These are phyloP conservation scores for Jackrogersella minutella DNA, from an alignment of 495 filamentous ascomycete genomes.

Conservation along the genomic window DNA sequence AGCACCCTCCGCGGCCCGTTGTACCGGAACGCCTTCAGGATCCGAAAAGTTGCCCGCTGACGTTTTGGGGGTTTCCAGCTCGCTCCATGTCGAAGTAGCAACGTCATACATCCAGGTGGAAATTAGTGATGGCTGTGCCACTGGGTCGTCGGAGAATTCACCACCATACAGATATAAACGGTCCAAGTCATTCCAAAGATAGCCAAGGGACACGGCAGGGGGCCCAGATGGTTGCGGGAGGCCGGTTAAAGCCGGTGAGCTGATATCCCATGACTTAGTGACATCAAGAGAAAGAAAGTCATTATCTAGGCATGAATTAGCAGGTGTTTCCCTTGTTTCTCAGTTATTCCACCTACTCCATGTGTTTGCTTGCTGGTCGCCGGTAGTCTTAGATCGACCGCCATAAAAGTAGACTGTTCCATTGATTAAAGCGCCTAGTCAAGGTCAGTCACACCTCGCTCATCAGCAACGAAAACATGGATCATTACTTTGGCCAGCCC, in stretches of 20 bases:
- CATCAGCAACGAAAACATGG: background rate
- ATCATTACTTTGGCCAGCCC: slow-evolving; percentile 69
- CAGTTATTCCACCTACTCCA: slow-evolving; percentile 64
- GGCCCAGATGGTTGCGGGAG: slow-evolving; percentile 72
- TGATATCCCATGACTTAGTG: slow-evolving; percentile 71
- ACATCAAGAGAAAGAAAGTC: slow-evolving; percentile 73
- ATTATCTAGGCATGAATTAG: slow-evolving; percentile 62
- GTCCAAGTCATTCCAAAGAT: slow-evolving; percentile 73
- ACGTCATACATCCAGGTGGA: slow-evolving; percentile 75
- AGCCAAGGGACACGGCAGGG: slow-evolving; percentile 73
- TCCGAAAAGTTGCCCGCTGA: slow-evolving; percentile 66
- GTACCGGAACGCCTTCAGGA: slow-evolving; percentile 58
- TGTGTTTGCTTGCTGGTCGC: slow-evolving; percentile 62
- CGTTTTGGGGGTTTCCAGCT: slow-evolving; percentile 63
- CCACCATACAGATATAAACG: slow-evolving; percentile 77
- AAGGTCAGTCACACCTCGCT: slow-evolving; percentile 20
- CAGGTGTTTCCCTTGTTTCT: background rate
- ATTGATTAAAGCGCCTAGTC: slow-evolving; percentile 64
- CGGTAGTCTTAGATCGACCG: slow-evolving; percentile 62
- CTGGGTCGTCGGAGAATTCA: slow-evolving; percentile 68
- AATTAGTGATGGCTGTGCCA: slow-evolving; percentile 58
- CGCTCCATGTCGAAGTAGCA: slow-evolving; percentile 63
- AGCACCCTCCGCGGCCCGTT: slow-evolving; percentile 74
- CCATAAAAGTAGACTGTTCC: slow-evolving; percentile 81
- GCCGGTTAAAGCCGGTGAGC: slow-evolving; percentile 64